phyloP scores from a whole-genome alignment of 192 early-diverging fungal genomes.

The Coemansia sp. region DNA sequence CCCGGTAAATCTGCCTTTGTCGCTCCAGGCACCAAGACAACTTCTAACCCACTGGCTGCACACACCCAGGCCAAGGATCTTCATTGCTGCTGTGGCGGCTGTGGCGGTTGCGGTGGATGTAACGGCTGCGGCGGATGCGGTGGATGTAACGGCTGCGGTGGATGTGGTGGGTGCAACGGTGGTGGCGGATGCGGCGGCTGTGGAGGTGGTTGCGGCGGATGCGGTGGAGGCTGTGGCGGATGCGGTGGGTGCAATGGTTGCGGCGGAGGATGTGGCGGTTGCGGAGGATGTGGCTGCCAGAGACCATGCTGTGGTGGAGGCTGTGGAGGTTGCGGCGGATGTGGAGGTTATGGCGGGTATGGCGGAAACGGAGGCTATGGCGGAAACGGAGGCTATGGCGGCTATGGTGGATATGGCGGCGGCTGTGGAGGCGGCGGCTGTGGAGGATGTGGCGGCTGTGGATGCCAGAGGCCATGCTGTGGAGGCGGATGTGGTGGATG shows the following conservation, averaged over 20 bases:
- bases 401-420: background rate
- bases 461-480: slow-evolving; percentile 11
- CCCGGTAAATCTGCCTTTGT: background rate
- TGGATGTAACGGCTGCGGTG: slow-evolving; percentile 14
- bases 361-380: slow-evolving; percentile 16
- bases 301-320: slow-evolving; percentile 20
- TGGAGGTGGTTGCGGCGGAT: slow-evolving; percentile 16
- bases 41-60: background rate
- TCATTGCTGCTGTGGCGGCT: slow-evolving; percentile 28
- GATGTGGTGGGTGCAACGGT: slow-evolving; percentile 22
- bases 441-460: slow-evolving; percentile 21
- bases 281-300: slow-evolving; percentile 18
- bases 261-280: slow-evolving; percentile 11
- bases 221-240: slow-evolving; percentile 14
- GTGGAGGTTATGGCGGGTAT: slow-evolving; percentile 21
- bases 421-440: background rate
- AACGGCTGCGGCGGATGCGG: slow-evolving; percentile 11
- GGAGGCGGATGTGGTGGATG: slow-evolving; percentile 22
- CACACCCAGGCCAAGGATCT: slow-evolving; percentile 29
- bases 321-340: slow-evolving; percentile 19
- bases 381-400: slow-evolving; percentile 12
- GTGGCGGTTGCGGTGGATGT: slow-evolving; percentile 21
- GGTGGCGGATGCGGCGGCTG: slow-evolving; percentile 12
- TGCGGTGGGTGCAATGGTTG: slow-evolving; percentile 23
- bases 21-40: slow-evolving; percentile 1